A percentile compares a stretch with the other conserved stretches of the same genome.
Conservation (phyloP, 768 basidiomycete species). For the Suillus tomentosus region DNA sequence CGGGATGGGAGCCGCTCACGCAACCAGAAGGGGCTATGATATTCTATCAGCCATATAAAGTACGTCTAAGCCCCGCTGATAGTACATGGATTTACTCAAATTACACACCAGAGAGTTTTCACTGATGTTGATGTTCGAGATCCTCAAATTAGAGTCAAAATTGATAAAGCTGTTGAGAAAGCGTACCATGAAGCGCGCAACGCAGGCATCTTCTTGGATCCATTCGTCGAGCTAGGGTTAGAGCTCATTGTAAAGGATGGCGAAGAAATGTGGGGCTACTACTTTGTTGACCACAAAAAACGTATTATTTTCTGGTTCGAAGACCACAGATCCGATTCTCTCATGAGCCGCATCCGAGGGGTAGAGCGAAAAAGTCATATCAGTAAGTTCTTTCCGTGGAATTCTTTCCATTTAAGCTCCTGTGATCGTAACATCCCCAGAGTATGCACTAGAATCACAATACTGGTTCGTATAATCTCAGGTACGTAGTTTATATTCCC, state of each 20-base stretch:
- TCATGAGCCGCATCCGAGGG: neutral
- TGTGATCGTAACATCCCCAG: no score
- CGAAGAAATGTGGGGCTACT: neutral
- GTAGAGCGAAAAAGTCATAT: neutral
- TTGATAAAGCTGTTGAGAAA: neutral
- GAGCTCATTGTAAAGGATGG: neutral
- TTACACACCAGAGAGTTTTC: no score
- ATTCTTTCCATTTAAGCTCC: no score
- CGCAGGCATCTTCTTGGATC: neutral
- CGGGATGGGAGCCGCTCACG: neutral
- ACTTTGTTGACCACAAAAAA: neutral
- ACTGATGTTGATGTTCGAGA: neutral
- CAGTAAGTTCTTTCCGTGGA: neutral
- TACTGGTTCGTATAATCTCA: no score
- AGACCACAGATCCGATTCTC: no score
- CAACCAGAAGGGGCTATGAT: neutral
- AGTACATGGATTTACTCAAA: neutral
- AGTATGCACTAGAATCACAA: no score
- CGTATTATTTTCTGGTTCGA: neutral
- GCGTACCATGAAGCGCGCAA: neutral
- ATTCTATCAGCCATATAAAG: neutral
- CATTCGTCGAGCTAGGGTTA: neutral
- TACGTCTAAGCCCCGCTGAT: neutral
- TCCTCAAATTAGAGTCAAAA: neutral
- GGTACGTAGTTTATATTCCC: no score